Base-by-base conservation (phyloP, 768 basidiomycete genomes). In the Kwoniella dejecticola region DNA sequence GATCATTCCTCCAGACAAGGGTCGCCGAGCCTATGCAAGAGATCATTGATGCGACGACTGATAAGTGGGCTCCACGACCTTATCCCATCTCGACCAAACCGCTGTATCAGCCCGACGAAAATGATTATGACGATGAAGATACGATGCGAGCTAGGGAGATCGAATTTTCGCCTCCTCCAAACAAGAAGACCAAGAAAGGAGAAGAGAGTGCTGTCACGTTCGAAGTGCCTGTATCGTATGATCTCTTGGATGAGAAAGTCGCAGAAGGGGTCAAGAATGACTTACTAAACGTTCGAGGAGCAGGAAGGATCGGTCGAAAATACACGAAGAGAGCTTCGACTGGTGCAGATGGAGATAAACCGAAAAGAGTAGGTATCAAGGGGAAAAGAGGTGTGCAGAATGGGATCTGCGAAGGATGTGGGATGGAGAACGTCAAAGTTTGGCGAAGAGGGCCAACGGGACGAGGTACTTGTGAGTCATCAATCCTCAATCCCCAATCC, bases 401-500 rank as follows among this genome's bases (percentile, higher is more conserved):
- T 5, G 62, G 52, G 24, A 62, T 60, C 2, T 75, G 73, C 55
- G 64, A 75, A 52, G 74, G 74, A 10, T 75, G 74, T 54, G 74
- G 60, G 2, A 57, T 45, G 30, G 49, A 47, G 12, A 61, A 58
- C 2, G 23, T 70, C 40, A 68, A 66, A 33, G 71, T 75, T 0
- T 75, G 74, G 74, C 44, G 74, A 40, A 70, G 50, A 33, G 74
- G 74, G 21, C 74, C 74, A 33, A 61, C 60, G 0, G 74, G 74
- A 0, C 50, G 36, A 30, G 63, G 63, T 10, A 75, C 74, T n/a
- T 36, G 74, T 75, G 53, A 71, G 74, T 67, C 6, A 24, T 29
- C n/a, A n/a, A n/a, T n/a, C n/a, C n/a, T n/a, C n/a, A n/a, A n/a
- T n/a, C n/a, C n/a, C n/a, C n/a, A n/a, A n/a, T n/a, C n/a, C n/a